Conservation (phyloP, 2,329 filamentous ascomycete genomes). For the Arthrocladium fulminans region DNA sequence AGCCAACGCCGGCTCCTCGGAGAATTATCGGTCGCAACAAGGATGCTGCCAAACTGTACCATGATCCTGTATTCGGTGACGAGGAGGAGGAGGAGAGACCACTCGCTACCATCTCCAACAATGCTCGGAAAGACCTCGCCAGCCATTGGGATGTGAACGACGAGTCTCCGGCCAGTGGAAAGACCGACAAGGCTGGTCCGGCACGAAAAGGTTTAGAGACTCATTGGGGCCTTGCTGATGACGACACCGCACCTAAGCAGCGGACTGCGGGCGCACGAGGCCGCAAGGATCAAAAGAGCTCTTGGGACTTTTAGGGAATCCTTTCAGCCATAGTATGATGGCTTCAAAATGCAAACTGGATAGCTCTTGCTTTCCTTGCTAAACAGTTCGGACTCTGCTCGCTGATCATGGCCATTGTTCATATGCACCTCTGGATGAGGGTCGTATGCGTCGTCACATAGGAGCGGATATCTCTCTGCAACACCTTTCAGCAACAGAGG, state of each 20-base stretch:
- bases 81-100: conserved; percentile 44
- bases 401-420: too few species aligned
- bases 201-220: conserved; percentile 21
- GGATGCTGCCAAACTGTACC: conserved; percentile 51
- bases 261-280: conserved; percentile 7
- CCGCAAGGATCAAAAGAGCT: conserved; percentile 16
- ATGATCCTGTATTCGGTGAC: conserved; percentile 63
- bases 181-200: conserved; percentile 15
- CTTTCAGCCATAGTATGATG: neutral
- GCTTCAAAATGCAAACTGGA: too few species aligned
- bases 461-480: neutral
- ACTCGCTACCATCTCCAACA: conserved; percentile 61
- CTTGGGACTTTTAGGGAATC: conserved; percentile 22
- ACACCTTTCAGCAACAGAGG: neutral
- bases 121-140: conserved; percentile 67
- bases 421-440: too few species aligned
- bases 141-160: conserved; percentile 71
- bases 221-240: conserved; percentile 24
- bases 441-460: neutral
- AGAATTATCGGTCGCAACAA: conserved; percentile 26
- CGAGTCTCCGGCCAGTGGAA: conserved; percentile 44
- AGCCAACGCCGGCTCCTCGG: conserved; percentile 41
- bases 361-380: too few species aligned
- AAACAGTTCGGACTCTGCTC: too few species aligned
- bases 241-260: conserved; percentile 6